These are phyloP conservation scores for Tilletia indica DNA, from an alignment of 1,284 basidiomycete genomes.

Conservation along the genomic window DNA sequence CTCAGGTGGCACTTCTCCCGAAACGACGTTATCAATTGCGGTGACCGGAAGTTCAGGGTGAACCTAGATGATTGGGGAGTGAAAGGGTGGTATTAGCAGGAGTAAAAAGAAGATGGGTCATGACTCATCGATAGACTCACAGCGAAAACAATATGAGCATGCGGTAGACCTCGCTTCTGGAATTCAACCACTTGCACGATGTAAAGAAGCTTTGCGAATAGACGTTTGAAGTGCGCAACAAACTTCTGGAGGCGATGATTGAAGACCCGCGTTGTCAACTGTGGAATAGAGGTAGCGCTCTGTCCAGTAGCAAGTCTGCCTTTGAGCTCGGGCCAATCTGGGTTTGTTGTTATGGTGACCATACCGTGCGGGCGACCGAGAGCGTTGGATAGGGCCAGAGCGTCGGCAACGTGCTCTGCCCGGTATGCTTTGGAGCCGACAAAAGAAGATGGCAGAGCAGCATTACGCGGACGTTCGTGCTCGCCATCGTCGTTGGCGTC, in stretches of 20 bases:
- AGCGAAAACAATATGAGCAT: slow-evolving; percentile 5
- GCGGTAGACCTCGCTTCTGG: slow-evolving; percentile 3
- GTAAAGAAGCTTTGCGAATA: not conserved
- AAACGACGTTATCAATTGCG: not conserved
- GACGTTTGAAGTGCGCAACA: not conserved
- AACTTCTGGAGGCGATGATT: not conserved
- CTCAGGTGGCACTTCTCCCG: not conserved
- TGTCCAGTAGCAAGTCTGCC: not conserved
- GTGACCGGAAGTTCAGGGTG: not conserved
- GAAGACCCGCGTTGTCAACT: not conserved
- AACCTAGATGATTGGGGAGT: not conserved
- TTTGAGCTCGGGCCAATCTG: not conserved
- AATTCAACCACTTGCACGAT: not conserved
- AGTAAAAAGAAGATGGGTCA: not conserved
- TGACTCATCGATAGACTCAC: not conserved
- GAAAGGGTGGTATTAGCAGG: not conserved
- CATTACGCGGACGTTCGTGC: too few relatives aligned
- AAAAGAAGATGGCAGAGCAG: not conserved
- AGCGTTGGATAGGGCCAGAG: not conserved
- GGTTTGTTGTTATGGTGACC: not conserved
- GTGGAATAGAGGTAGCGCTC: not conserved
- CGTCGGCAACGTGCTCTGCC: not conserved
- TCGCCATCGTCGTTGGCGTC: not conserved
- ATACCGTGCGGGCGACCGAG: not conserved
- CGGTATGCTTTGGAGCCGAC: not conserved